A percentile compares a stretch with the other conserved stretches of the same genome.
Evolutionary conservation across 2,329 filamentous ascomycete genomes (phyloP).

Genomic region (Gaeumannomyces sp.): DNA sequence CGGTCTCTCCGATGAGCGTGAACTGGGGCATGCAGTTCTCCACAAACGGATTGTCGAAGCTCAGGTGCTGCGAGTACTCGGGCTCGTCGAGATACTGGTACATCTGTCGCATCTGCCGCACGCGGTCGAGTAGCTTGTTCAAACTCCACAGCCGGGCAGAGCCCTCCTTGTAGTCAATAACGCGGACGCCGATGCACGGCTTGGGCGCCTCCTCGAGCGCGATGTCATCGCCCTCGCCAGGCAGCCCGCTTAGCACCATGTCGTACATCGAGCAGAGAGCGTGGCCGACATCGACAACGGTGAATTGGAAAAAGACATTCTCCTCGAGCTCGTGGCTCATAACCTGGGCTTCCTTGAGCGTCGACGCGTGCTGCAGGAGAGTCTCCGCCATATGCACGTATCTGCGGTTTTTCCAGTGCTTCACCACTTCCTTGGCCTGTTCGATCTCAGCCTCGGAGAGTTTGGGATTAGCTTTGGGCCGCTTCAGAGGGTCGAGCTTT

Average conservation of each 20-base stretch:
- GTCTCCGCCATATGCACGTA: constrained; percentile 93
- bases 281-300: constrained; percentile 83
- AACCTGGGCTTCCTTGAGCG: constrained; percentile 91
- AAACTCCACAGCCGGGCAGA: constrained; percentile 93
- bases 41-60: constrained; percentile 85
- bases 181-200: constrained; percentile 83
- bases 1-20: constrained; percentile 85
- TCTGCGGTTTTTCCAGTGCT: constrained; percentile 75
- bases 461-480: constrained; percentile 53
- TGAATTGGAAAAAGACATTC: constrained; percentile 89
- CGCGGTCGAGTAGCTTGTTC: constrained; percentile 80
- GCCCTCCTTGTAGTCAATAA: constrained; percentile 81
- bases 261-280: constrained; percentile 91
- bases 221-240: constrained; percentile 75
- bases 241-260: constrained; percentile 86
- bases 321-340: constrained; percentile 97
- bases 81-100: constrained; percentile 94
- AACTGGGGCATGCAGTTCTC: constrained; percentile 89
- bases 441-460: constrained; percentile 67
- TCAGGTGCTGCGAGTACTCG: constrained; percentile 89
- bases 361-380: constrained; percentile 79
- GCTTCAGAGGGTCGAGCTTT: constrained; percentile 61
- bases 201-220: constrained; percentile 76
- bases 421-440: constrained; percentile 59
- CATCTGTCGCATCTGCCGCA: constrained; percentile 92